Base-by-base conservation (phyloP, 2,329 filamentous ascomycete species). In the Zymoseptoria ardabiliae region DNA sequence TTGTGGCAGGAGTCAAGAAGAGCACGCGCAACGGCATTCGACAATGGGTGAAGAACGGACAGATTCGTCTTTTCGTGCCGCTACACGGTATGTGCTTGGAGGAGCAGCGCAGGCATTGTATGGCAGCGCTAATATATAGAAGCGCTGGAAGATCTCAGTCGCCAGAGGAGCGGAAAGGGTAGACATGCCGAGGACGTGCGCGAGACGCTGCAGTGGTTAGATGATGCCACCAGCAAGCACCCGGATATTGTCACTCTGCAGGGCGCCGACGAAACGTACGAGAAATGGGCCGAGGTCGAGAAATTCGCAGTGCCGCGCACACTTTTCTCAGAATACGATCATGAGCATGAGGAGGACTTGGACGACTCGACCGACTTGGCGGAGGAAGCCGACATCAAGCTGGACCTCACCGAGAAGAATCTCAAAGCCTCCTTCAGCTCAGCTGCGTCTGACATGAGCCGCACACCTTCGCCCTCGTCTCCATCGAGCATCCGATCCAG, bases 1-100 rank as follows among this genome's bases (percentile, higher is more conserved):
- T 81, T 63, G 74, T 80, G 58, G 77, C 77, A 49, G 78, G 79
- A 59, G 77, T 79, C 54, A 80, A 79, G 73, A 77, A 75, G 68
- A 78, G 76, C 69, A 80, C 78, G 58, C 73, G 78, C 63, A 79
- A 81, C 66, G 78, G 78, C 56, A 78, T 81, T 62, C 73, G 77
- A 68, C 79, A 80, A 69, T 81, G 78, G 78, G 73, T 80, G 48
- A 73, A 74, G 60, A 76, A 77, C 62, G 78, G 76, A 60, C 75
- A 78, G 63, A 79, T 81, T 54, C 73, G 77, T 63, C 74, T 81
- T 49, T 81, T 79, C 65, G 78, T 81, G 48, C 79, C 79, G 53
- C 75, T 81, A 21, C 74, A 80, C 67, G 79, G 78, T 80, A 74
- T 61, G 78, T 69, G 19, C 7, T 41, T 49, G 30, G 35, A 35